Base-by-base conservation (phyloP, 129 eudicot genomes). In the Helianthus tuberosus region DNA sequence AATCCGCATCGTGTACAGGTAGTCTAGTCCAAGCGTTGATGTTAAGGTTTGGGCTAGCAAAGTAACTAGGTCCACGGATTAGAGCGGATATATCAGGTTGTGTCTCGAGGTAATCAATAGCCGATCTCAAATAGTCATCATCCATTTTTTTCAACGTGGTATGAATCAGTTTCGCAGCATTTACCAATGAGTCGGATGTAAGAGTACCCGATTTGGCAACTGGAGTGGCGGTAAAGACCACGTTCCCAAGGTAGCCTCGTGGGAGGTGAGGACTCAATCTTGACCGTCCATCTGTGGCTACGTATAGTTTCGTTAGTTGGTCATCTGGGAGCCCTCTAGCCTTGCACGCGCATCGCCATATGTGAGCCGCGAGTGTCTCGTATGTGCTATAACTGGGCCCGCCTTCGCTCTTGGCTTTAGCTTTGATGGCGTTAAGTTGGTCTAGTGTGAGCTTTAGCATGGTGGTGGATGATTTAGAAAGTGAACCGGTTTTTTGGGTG, bases 291-390 rank as follows among this genome's bases (percentile, higher is more conserved):
- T 89, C 96, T 0, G 84, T 77, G 54, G 91, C 86, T 27, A 89
- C 78, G 41, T 87, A 80, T 59, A 90, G 57, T 43, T 85, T 87
- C 2, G 86, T 86, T 9, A 53, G 32, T 27, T 89, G 96, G 67
- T 86, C 83, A 8, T 82, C 79, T 0, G 75, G 39, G 3, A 84
- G 87, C 25, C 88, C 89, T 0, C 96, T 88, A 12, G 96, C 96
- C 72, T 79, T 83, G 86, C 89, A 85, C 1, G 83, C 83, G 14
- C 87, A 83, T 1, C 91, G 82, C 96, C 96, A 90, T 14, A 87
- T 46, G 61, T 90, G 96, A 1, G 84, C 96, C 0, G 93, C 85
- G 8, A 87, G 78, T 70, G 79, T 81, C 60, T 78, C 93, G 9
- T 79, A 90, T 2, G 89, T 75, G 77, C 89, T 85, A 43, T 83